phyloP scores from a whole-genome alignment of 2,329 filamentous ascomycete genomes.

The Cladosporium sp. region DNA sequence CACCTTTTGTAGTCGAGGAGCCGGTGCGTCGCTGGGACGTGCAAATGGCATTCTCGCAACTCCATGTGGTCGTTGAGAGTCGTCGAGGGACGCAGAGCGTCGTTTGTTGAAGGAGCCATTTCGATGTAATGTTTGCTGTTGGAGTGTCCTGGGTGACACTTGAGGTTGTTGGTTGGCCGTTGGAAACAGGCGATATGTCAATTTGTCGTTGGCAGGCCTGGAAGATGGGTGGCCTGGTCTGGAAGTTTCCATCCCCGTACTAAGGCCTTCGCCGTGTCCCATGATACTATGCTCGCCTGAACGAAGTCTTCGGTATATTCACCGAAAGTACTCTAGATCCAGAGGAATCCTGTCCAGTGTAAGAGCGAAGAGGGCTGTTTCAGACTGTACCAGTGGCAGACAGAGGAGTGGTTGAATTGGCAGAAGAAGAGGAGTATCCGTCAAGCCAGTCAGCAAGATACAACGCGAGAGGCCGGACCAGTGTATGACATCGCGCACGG shows the following conservation, averaged over 20 bases:
- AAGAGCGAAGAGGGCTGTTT: conserved; percentile 4
- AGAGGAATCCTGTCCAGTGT: neutral
- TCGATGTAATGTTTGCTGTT: neutral
- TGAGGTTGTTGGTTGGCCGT: conserved; percentile 1
- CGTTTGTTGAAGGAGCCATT: conserved; percentile 1
- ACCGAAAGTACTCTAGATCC: neutral
- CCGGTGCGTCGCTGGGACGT: neutral
- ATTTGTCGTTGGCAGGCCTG: neutral
- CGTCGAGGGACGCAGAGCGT: conserved; percentile 8
- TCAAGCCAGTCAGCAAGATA: neutral
- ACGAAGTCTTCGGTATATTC: neutral
- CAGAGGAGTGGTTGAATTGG: neutral
- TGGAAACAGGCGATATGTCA: conserved; percentile 3
- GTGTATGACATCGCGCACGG: conserved; percentile 9
- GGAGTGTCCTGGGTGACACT: conserved; percentile 1
- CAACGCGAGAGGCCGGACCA: conserved; percentile 7
- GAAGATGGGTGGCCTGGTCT: neutral
- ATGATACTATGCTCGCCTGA: neutral
- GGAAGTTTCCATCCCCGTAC: neutral
- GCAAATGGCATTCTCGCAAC: neutral
- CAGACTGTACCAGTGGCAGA: conserved; percentile 2
- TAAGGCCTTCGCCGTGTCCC: neutral
- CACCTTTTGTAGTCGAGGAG: conserved; percentile 1
- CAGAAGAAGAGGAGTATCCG: neutral
- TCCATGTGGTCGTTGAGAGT: neutral